Evolutionary conservation across 257 asterid genomes (phyloP).

Genomic region (Plectranthus barbatus): DNA sequence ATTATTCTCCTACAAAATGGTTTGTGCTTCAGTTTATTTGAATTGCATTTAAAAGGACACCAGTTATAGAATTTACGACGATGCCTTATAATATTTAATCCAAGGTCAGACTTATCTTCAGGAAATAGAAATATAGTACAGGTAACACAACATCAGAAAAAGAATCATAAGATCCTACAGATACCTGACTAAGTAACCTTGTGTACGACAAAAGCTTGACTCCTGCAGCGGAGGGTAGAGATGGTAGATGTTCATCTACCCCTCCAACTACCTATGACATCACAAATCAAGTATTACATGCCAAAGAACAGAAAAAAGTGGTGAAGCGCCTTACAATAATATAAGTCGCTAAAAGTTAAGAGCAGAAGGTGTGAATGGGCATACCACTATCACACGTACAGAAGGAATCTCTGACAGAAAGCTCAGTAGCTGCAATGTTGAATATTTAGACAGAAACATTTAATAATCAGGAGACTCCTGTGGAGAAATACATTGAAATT

Average conservation of each 20-base stretch:
- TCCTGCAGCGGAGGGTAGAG: constrained; percentile 72
- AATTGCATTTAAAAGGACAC: not conserved
- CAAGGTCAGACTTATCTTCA: not conserved
- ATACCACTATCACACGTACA: constrained; percentile 79
- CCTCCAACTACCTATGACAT: constrained; percentile 82
- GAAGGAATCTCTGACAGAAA: constrained; percentile 82
- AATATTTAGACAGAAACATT: constrained; percentile 4
- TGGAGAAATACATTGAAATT: not conserved
- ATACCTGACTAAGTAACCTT: constrained; percentile 70
- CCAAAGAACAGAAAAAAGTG: not conserved
- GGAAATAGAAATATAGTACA: not conserved
- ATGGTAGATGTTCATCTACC: constrained; percentile 80
- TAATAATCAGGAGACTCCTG: constrained; percentile 4
- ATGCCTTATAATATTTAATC: not conserved
- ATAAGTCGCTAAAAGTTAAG: not conserved
- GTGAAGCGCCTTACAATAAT: not conserved
- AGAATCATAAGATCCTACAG: constrained; percentile 4
- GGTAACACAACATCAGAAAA: not conserved
- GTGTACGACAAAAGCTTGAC: constrained; percentile 64
- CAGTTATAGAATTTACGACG: not conserved
- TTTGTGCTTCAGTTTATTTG: not conserved
- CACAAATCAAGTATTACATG: constrained; percentile 7
- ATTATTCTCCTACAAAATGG: not conserved
- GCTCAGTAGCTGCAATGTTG: constrained; percentile 77
- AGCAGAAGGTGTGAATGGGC: constrained; percentile 18